Percentiles rank a stretch among this genome's conserved stretches.
Evolutionary conservation across 1,139 yeast species (phyloP).

Genomic region (Pichia sorboxylosa): DNA sequence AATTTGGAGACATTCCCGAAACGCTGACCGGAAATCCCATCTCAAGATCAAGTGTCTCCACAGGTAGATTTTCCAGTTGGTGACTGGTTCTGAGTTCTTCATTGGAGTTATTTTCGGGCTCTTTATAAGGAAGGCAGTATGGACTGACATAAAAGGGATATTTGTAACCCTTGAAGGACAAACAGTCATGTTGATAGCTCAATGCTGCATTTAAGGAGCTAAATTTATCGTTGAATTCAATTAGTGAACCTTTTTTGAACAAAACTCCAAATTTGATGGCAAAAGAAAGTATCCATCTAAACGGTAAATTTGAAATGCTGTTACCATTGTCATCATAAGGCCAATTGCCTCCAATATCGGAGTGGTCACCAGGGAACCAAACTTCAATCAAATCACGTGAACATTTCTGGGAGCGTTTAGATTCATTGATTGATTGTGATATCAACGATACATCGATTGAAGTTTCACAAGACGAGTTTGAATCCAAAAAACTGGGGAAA

Average conservation of each 20-base stretch:
- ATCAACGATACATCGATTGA: background rate
- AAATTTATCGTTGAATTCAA: conserved; percentile 28
- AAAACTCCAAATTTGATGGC: conserved; percentile 38
- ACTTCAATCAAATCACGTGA: conserved; percentile 35
- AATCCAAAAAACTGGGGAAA: conserved; percentile 3
- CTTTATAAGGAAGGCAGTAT: conserved; percentile 1
- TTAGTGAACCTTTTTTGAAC: conserved; percentile 31
- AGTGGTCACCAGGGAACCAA: conserved; percentile 60
- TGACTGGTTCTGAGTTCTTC: no score
- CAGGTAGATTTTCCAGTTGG: no score
- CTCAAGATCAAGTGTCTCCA: no score
- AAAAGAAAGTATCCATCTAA: conserved; percentile 49
- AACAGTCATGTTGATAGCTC: conserved; percentile 37
- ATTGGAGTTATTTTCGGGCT: no score
- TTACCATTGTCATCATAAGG: conserved; percentile 30
- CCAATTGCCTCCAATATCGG: conserved; percentile 62
- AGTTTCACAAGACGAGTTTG: conserved; percentile 1
- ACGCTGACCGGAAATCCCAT: no score
- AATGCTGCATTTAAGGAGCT: conserved; percentile 31
- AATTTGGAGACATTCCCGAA: no score
- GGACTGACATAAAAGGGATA: conserved; percentile 6
- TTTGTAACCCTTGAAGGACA: conserved; percentile 20
- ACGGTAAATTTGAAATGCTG: conserved; percentile 32
- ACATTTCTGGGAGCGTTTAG: conserved; percentile 3
- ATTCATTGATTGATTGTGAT: background rate